Base-by-base conservation (phyloP, 345 rosid species). In the sweet orange (Citrus sinensis) region DNA sequence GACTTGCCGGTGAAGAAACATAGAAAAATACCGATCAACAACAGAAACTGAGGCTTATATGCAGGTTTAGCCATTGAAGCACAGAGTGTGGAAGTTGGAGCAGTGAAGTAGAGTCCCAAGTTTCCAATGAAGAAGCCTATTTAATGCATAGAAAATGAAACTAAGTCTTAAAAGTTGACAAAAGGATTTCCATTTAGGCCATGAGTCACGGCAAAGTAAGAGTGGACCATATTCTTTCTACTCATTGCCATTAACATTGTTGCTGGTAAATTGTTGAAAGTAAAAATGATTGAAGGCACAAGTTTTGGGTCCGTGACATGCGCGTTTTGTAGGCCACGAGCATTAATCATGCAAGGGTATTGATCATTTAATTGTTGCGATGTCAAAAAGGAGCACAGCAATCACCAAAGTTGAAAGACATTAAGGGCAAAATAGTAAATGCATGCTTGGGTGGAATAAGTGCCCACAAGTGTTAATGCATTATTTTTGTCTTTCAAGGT, bases 1-100 rank as follows among this genome's bases (percentile, higher is more conserved):
- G 91, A 82, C 83, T 82, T 82, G 81, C 84, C 87, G 1, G 39
- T 72, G 10, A 61, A 76, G 71, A 83, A 76, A 56, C 80, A 68
- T 1, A 75, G 61, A 25, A 64, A 63, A 35, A 67, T 7, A 35
- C 7, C 78, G 56, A 77, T 25, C 25, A 67, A n/a, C 67, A 46
- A 24, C 37, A 82, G 13, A 66, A 75, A 66, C 24, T 24, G 82
- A 60, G 73, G 78, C 20, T 80, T 78, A 49, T 70, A 24, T 49
- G 59, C 58, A 40, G 69, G 76, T 29, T 34, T 49, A 60, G 85
- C 86, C 86, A 88, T 84, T 72, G 81, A 69, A 83, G 79, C 64
- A 20, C 32, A 25, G 35, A 51, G 64, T 32, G 78, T n/a, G 34
- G 79, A 68, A 56, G 63, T 75, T 20, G 59, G 24, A 35, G 68